These are phyloP conservation scores for Helianthus tuberosus DNA, from an alignment of 129 eudicot species.

Conservation along the genomic window DNA sequence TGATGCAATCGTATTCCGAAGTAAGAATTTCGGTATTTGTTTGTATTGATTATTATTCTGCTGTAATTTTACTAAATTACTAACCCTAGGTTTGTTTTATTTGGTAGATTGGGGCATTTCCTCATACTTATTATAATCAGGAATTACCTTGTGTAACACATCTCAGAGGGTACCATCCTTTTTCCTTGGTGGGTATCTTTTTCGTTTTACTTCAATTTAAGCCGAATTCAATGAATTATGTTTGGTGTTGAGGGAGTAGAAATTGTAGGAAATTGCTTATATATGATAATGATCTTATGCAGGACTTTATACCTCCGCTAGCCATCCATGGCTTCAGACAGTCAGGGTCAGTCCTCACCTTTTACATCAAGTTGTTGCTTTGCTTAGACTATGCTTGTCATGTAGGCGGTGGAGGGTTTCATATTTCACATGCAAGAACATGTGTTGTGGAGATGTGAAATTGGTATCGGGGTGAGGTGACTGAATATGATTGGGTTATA, in stretches of 20 bases:
- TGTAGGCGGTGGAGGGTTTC: too few species aligned
- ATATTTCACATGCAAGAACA: too few species aligned
- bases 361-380: background rate
- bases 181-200: conserved; percentile 1
- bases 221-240: background rate
- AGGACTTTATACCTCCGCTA: background rate
- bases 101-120: conserved; percentile 58
- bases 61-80: background rate
- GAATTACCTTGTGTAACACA: conserved; percentile 58
- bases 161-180: conserved; percentile 10
- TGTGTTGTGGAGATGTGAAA: too few species aligned
- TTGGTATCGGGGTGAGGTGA: too few species aligned
- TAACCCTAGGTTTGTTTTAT: conserved; percentile 28
- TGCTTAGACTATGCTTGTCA: background rate
- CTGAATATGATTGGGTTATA: too few species aligned
- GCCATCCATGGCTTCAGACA: background rate
- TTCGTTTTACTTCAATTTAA: too few species aligned
- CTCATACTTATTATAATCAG: conserved; percentile 41
- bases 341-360: conserved; percentile 23
- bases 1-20: conserved; percentile 69
- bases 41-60: background rate
- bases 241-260: background rate
- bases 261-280: conserved; percentile 5
- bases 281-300: background rate
- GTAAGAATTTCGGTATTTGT: conserved; percentile 24